phyloP scores from a whole-genome alignment of 768 basidiomycete species.

The Plicaturopsis crispa region DNA sequence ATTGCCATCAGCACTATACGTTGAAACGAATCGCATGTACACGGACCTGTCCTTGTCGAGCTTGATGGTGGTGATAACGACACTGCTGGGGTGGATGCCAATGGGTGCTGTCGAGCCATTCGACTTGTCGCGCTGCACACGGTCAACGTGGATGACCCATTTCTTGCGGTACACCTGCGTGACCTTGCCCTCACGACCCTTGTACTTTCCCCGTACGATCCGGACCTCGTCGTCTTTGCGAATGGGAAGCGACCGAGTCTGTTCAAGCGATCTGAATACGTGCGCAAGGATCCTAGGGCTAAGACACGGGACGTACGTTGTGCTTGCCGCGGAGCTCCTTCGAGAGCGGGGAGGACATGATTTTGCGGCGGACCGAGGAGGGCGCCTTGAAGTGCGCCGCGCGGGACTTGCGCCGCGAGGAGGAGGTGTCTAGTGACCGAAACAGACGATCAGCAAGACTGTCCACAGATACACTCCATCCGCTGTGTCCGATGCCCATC shows the following conservation, averaged over 20 bases:
- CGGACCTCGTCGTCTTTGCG: constrained; percentile 98
- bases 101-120: constrained; percentile 92
- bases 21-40: neutral
- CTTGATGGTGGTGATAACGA: constrained; percentile 90
- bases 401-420: constrained; percentile 94
- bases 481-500: constrained; percentile 35
- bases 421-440: constrained; percentile 62
- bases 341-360: constrained; percentile 93
- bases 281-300: neutral
- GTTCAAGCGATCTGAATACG: constrained; percentile 3
- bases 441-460: constrained; percentile 22
- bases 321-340: constrained; percentile 93
- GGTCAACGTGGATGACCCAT: constrained; percentile 98
- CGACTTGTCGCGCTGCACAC: constrained; percentile 95
- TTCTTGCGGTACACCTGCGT: constrained; percentile 98
- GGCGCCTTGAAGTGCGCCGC: constrained; percentile 97
- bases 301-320: constrained; percentile 51
- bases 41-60: constrained; percentile 81
- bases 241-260: constrained; percentile 90
- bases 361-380: constrained; percentile 91
- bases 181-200: constrained; percentile 98
- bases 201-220: constrained; percentile 96
- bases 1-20: constrained; percentile 2
- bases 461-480: constrained; percentile 30
- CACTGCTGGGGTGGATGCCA: constrained; percentile 94